Evolutionary conservation across 768 basidiomycete species (phyloP).

Genomic region (Amanita molliuscula): DNA sequence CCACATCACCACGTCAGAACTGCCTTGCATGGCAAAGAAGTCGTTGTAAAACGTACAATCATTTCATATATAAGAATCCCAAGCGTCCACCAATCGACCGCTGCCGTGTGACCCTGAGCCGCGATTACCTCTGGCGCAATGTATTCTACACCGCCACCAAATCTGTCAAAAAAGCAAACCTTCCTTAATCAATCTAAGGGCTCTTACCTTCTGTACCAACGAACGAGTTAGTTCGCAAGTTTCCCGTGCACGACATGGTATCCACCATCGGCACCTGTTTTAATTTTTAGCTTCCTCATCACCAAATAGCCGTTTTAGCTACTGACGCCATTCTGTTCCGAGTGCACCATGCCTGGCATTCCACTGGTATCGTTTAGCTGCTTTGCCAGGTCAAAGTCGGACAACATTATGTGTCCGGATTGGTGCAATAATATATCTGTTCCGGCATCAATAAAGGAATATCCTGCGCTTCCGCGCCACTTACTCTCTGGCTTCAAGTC

Average conservation of each 20-base stretch:
- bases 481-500: slow-evolving; percentile 99
- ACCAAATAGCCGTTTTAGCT: slow-evolving; percentile 3
- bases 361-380: slow-evolving; percentile 82
- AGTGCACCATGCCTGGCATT: slow-evolving; percentile 80
- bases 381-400: slow-evolving; percentile 98
- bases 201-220: slow-evolving; percentile 93
- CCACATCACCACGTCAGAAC: slow-evolving; percentile 27
- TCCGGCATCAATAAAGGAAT: slow-evolving; percentile 4
- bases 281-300: slow-evolving; percentile 5
- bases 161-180: slow-evolving; percentile 15
- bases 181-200: slow-evolving; percentile 15
- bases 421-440: slow-evolving; percentile 95
- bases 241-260: slow-evolving; percentile 93
- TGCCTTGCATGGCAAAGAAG: slow-evolving; percentile 18
- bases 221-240: slow-evolving; percentile 98
- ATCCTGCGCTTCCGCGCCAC: slow-evolving; percentile 22
- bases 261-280: slow-evolving; percentile 83
- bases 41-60: slow-evolving; percentile 63
- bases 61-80: slow-evolving; percentile 99
- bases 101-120: slow-evolving; percentile 92
- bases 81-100: slow-evolving; percentile 99
- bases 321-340: slow-evolving; percentile 83
- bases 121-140: slow-evolving; percentile 99
- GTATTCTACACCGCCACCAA: slow-evolving; percentile 59
- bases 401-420: slow-evolving; percentile 98